Conservation (phyloP, 2,329 filamentous ascomycete species). For the Metarhizium humberi region DNA sequence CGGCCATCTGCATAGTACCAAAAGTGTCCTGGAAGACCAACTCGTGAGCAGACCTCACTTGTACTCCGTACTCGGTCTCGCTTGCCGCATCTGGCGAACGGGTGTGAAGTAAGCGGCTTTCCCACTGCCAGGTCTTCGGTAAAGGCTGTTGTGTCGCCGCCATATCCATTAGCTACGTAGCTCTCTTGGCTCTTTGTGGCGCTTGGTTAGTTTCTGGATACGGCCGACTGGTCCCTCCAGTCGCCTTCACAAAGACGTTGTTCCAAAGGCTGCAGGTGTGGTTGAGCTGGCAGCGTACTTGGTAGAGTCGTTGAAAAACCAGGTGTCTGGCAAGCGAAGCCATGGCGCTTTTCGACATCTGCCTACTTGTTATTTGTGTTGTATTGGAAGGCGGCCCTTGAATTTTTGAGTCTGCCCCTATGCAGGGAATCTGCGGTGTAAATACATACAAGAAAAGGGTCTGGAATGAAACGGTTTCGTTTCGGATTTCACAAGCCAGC, state of each 20-base stretch:
- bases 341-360: neutral
- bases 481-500: too few relatives aligned
- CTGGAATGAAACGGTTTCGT: too few relatives aligned
- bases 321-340: neutral
- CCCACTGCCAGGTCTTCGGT: neutral
- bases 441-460: too few relatives aligned
- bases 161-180: neutral
- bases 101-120: conserved; percentile 1
- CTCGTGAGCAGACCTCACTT: too few relatives aligned
- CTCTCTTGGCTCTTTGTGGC: neutral
- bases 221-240: neutral
- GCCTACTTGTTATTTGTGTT: neutral
- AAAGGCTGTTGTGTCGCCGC: neutral
- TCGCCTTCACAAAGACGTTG: neutral
- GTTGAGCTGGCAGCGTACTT: too few relatives aligned
- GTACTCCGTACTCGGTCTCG: neutral
- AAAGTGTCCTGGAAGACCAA: neutral
- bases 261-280: neutral
- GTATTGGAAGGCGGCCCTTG: too few relatives aligned
- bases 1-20: neutral
- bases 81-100: neutral
- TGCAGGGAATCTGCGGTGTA: neutral
- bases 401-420: neutral
- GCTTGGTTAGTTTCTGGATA: neutral
- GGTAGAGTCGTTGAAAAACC: neutral